A percentile compares a stretch with the other conserved stretches of the same genome.
These are phyloP conservation scores for Ophiosphaerella narmari DNA, from an alignment of 2,329 filamentous ascomycete genomes.

Conservation along the genomic window DNA sequence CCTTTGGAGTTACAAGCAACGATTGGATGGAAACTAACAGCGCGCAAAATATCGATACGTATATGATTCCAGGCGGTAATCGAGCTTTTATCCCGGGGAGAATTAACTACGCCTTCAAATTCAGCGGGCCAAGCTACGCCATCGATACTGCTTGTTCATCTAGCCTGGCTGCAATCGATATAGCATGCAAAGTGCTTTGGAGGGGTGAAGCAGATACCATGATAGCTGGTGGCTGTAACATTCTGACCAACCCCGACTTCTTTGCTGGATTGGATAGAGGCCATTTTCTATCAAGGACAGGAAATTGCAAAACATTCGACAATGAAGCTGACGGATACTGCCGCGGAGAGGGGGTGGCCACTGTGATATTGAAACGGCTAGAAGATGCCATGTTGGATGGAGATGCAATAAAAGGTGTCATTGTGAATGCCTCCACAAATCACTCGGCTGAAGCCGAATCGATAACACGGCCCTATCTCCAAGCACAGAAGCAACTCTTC, in stretches of 20 bases:
- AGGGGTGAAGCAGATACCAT: conserved; percentile 79
- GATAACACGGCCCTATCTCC: conserved; percentile 81
- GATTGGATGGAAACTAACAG: conserved; percentile 32
- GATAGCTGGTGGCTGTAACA: conserved; percentile 76
- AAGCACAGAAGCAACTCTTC: conserved; percentile 74
- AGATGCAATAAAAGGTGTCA: conserved; percentile 72
- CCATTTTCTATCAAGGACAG: conserved; percentile 77
- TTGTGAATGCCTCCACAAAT: conserved; percentile 76
- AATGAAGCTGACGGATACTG: conserved; percentile 82
- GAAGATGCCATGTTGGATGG: conserved; percentile 77
- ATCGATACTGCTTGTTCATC: conserved; percentile 82
- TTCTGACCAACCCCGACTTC: conserved; percentile 80
- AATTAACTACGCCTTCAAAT: conserved; percentile 58
- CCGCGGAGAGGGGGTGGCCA: conserved; percentile 75
- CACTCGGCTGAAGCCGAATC: conserved; percentile 81
- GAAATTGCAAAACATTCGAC: conserved; percentile 80
- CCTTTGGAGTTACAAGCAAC: conserved; percentile 37
- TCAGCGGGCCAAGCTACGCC: conserved; percentile 71
- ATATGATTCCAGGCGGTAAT: conserved; percentile 57
- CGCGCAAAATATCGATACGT: conserved; percentile 52
- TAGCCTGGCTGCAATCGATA: conserved; percentile 71
- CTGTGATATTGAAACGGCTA: conserved; percentile 76
- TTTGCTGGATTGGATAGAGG: conserved; percentile 75
- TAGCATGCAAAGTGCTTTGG: conserved; percentile 74
- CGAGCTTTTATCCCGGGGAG: conserved; percentile 59